Base-by-base conservation (phyloP, 2,329 filamentous ascomycete species). In the Xenosphaeropsis pyriputrescens region DNA sequence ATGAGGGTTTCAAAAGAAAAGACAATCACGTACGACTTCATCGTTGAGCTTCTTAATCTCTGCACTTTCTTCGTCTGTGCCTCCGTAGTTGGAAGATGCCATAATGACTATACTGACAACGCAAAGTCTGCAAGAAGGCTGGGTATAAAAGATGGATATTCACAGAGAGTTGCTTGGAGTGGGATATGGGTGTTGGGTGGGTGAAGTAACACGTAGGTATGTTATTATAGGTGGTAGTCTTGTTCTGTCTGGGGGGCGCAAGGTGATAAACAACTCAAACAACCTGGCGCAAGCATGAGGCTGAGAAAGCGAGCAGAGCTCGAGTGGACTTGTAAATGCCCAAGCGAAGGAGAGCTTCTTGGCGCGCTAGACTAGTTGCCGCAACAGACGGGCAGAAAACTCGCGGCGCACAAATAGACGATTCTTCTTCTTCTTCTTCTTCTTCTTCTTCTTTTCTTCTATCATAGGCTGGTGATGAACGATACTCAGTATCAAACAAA, bases 41-140 rank as follows among this genome's bases (percentile, higher is more conserved):
- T 67, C 63, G 48, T 82, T 76, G 43, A 89, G 71, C 61, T 83
- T 85, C 62, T 75, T 82, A 52, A 93, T 74, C 63, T 89, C 82
- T 45, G 72, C 72, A 57, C 81, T 85, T 63, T 91, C 84, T 61
- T 89, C 84, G 30, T 89, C 83, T 17, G 75, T 72, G 51, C 76
- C 75, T 50, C 78, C 79, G 57, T 73, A 85, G 52, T 75, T 70
- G 59, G 80, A 79, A 59, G 85, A 81, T 50, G 73, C 72, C 79
- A 85, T 85, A 46, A 37, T 48, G 18, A 29, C 35, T n/a, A 15
- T 17, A 18, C 3, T 9, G 22, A 26, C 8, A 11, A 11, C 22
- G 22, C 8, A 26, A 26, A 26, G 22, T 9, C 22, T 26, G 8
- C 22, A 26, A 11, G 8, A 9, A 9, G 22, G 8, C 8, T 26